These are phyloP conservation scores for Agmasoma carcini DNA, from an alignment of 371 early-diverging fungal genomes.

Conservation along the genomic window DNA sequence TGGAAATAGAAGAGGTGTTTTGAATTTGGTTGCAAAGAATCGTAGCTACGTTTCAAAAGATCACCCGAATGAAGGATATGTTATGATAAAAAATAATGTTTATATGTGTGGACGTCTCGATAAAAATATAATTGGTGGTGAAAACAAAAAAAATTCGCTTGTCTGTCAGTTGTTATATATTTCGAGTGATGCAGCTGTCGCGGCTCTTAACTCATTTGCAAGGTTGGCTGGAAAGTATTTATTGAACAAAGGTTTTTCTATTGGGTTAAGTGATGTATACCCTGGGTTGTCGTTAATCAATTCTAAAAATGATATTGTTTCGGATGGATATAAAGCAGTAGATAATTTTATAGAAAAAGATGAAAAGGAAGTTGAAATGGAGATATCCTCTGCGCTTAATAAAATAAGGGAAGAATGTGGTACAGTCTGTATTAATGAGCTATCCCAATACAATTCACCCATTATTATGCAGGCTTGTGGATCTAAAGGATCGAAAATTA, in stretches of 20 bases:
- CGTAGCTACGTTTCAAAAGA: neutral
- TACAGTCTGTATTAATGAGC: conserved; percentile 73
- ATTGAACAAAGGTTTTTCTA: conserved; percentile 57
- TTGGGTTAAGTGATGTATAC: conserved; percentile 75
- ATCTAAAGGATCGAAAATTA: conserved; percentile 87
- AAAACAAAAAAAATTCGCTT: conserved; percentile 69
- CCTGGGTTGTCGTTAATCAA: conserved; percentile 62
- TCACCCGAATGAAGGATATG: conserved; percentile 70
- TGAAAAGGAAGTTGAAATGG: conserved; percentile 32
- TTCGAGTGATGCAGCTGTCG: conserved; percentile 65
- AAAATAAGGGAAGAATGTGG: conserved; percentile 85
- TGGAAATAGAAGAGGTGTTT: neutral
- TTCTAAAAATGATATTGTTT: conserved; percentile 65
- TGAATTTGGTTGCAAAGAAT: conserved; percentile 13
- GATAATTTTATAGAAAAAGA: conserved; percentile 62
- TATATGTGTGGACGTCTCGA: conserved; percentile 81
- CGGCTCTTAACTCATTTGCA: conserved; percentile 77
- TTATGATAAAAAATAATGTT: conserved; percentile 74
- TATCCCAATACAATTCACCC: conserved; percentile 81
- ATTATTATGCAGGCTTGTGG: conserved; percentile 92
- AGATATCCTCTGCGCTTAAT: conserved; percentile 71
- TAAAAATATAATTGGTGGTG: conserved; percentile 83
- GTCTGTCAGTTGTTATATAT: conserved; percentile 79
- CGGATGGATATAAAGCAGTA: conserved; percentile 65
- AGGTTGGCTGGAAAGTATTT: conserved; percentile 78